phyloP scores from a whole-genome alignment of 164 flowering plant species.

The Hamamelis virginiana region DNA sequence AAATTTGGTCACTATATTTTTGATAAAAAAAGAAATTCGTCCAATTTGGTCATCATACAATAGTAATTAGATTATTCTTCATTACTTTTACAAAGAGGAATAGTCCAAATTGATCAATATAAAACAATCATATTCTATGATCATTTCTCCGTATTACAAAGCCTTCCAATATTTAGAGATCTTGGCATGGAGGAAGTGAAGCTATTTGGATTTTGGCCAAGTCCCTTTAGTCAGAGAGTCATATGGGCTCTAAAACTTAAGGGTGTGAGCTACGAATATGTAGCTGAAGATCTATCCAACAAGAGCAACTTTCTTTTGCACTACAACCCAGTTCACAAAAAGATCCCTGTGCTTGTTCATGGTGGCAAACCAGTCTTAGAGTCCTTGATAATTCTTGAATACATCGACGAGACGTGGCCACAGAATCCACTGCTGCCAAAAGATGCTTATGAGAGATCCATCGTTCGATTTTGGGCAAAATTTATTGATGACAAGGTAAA shows the following conservation, averaged over 20 bases:
- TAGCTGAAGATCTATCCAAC: slow-evolving; percentile 16
- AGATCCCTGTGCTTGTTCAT: slow-evolving; percentile 21
- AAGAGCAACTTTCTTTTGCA: slow-evolving; percentile 1
- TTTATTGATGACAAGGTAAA: slow-evolving; percentile 7
- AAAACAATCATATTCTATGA: too few relatives aligned
- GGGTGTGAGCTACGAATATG: slow-evolving; percentile 12
- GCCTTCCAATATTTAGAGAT: too few relatives aligned
- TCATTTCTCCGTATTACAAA: too few relatives aligned
- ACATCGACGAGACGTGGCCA: slow-evolving; percentile 25
- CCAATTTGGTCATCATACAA: too few relatives aligned
- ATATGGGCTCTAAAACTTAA: slow-evolving; percentile 17
- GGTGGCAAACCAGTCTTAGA: slow-evolving; percentile 10
- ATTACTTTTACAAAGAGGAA: too few relatives aligned
- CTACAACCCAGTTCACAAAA: slow-evolving; percentile 20
- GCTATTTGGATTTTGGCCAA: too few relatives aligned
- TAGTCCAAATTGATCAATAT: too few relatives aligned
- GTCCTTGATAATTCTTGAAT: slow-evolving; percentile 18
- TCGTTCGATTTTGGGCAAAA: slow-evolving; percentile 9
- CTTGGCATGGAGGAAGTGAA: too few relatives aligned
- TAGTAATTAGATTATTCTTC: too few relatives aligned
- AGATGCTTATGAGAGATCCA: slow-evolving; percentile 6
- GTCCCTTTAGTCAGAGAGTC: background rate
- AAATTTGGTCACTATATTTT: too few relatives aligned
- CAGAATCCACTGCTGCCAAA: slow-evolving; percentile 10
- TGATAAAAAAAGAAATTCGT: too few relatives aligned